These are phyloP conservation scores for Collybia sordida DNA, from an alignment of 768 basidiomycete genomes.

Conservation along the genomic window DNA sequence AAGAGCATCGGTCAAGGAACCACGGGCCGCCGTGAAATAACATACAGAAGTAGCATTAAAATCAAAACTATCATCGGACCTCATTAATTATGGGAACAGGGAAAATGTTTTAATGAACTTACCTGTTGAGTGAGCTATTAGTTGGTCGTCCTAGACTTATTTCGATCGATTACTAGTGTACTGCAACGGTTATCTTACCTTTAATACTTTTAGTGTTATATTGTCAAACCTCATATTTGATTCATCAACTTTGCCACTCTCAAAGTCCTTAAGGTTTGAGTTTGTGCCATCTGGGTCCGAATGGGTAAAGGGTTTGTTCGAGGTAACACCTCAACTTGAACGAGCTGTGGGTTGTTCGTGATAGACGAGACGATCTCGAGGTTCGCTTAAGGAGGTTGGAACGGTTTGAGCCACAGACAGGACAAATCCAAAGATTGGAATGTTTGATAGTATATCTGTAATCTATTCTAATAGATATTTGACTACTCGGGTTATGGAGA, in stretches of 20 bases:
- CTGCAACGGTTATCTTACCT: conserved; percentile 22
- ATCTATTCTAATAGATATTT: conserved; percentile 27
- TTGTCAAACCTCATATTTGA: conserved; percentile 43
- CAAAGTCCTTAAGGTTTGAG: conserved; percentile 12
- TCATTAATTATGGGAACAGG: neutral
- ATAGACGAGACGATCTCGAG: conserved; percentile 43
- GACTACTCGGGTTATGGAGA: conserved; percentile 46
- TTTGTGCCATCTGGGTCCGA: conserved; percentile 12
- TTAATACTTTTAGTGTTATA: conserved; percentile 35
- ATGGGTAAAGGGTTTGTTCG: conserved; percentile 5
- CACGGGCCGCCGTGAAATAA: neutral
- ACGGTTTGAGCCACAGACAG: conserved; percentile 33
- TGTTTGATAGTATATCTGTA: conserved; percentile 41
- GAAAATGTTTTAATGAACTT: neutral
- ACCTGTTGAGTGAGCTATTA: conserved; percentile 44
- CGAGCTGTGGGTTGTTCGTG: conserved; percentile 32
- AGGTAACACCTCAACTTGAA: conserved; percentile 4
- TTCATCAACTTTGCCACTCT: conserved; percentile 36
- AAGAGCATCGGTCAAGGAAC: neutral
- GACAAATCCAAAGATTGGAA: conserved; percentile 36
- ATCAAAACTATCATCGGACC: conserved; percentile 25
- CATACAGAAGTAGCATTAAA: conserved; percentile 38
- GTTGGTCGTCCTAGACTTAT: conserved; percentile 33
- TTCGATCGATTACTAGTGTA: neutral
- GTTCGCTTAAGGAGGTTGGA: conserved; percentile 35